phyloP scores from a whole-genome alignment of 768 basidiomycete species.

The Tulasnella sp. region DNA sequence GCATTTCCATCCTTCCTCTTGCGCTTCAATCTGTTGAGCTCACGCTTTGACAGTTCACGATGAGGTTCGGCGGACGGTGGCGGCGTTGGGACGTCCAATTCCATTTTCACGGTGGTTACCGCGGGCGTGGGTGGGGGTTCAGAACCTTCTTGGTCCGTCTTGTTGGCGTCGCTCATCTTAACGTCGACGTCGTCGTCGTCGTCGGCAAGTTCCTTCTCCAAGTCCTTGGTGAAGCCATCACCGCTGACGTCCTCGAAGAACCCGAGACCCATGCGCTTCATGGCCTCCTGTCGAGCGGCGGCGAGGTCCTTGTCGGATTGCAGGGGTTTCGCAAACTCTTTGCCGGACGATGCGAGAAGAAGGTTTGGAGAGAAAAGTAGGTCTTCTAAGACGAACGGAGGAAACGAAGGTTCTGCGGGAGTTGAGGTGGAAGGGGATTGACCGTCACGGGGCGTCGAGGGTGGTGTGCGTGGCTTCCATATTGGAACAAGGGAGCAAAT shows the following conservation, averaged over 20 bases:
- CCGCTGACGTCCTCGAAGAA: slow-evolving; percentile 70
- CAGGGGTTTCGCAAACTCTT: slow-evolving; percentile 76
- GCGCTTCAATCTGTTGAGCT: slow-evolving; percentile 89
- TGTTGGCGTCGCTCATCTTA: slow-evolving; percentile 30
- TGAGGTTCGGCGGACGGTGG: slow-evolving; percentile 15
- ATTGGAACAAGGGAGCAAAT: slow-evolving; percentile 78
- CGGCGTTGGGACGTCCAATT: slow-evolving; percentile 32
- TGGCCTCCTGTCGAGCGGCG: slow-evolving; percentile 82
- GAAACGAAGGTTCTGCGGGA: slow-evolving; percentile 43
- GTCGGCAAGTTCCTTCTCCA: slow-evolving; percentile 78
- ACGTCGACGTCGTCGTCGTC: slow-evolving; percentile 52
- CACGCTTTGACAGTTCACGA: slow-evolving; percentile 66
- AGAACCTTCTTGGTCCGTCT: slow-evolving; percentile 34
- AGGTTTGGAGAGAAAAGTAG: slow-evolving; percentile 72
- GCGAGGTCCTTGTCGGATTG: slow-evolving; percentile 75
- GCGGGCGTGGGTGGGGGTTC: slow-evolving; percentile 36
- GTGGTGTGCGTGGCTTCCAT: slow-evolving; percentile 59
- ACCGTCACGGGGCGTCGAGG: slow-evolving; percentile 36
- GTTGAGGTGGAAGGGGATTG: slow-evolving; percentile 38
- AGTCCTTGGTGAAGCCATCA: slow-evolving; percentile 69
- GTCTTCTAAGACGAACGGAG: slow-evolving; percentile 70
- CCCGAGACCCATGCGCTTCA: slow-evolving; percentile 81
- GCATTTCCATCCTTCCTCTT: slow-evolving; percentile 89
- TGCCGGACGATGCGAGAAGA: slow-evolving; percentile 87
- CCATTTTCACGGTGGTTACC: slow-evolving; percentile 38